A percentile compares a stretch with the other conserved stretches of the same genome.
Evolutionary conservation across 2,329 filamentous ascomycete species (phyloP).

Genomic region (Byssothecium circinans): DNA sequence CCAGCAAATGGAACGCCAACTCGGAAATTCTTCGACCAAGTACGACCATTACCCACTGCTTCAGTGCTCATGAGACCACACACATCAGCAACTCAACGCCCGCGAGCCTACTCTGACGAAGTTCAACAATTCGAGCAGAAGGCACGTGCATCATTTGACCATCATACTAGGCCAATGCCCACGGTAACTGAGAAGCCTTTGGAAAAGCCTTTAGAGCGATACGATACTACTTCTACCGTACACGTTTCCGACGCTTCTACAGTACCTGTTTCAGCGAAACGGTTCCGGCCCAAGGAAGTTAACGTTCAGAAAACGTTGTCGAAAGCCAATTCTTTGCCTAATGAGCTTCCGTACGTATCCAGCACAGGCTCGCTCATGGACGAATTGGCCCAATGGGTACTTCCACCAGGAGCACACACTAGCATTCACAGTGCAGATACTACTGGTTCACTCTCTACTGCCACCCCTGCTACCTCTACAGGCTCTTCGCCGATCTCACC

Average conservation of each 20-base stretch:
- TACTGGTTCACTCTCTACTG: neutral
- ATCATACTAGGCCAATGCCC: constrained; percentile 9
- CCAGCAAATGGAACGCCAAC: neutral
- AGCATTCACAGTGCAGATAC: constrained; percentile 8
- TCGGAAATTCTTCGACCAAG: constrained; percentile 8
- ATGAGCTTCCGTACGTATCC: constrained; percentile 19
- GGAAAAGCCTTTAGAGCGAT: constrained; percentile 18
- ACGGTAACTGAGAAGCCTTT: constrained; percentile 16
- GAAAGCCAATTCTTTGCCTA: constrained; percentile 22
- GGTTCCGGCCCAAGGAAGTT: constrained; percentile 20
- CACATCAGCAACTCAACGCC: neutral
- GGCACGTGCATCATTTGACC: constrained; percentile 9
- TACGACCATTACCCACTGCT: neutral
- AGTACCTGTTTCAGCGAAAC: constrained; percentile 17
- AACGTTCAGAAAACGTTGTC: constrained; percentile 15
- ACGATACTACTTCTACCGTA: constrained; percentile 21
- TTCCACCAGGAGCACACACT: constrained; percentile 13
- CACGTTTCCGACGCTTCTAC: constrained; percentile 10
- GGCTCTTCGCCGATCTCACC: constrained; percentile 4
- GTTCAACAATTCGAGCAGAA: constrained; percentile 5
- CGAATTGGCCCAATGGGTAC: constrained; percentile 26
- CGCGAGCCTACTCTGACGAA: constrained; percentile 8
- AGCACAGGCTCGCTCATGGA: constrained; percentile 26
- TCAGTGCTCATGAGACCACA: neutral
- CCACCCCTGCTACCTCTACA: constrained; percentile 9